phyloP scores from a whole-genome alignment of 2,329 filamentous ascomycete genomes.

The Sarocladiaceae sp. region DNA sequence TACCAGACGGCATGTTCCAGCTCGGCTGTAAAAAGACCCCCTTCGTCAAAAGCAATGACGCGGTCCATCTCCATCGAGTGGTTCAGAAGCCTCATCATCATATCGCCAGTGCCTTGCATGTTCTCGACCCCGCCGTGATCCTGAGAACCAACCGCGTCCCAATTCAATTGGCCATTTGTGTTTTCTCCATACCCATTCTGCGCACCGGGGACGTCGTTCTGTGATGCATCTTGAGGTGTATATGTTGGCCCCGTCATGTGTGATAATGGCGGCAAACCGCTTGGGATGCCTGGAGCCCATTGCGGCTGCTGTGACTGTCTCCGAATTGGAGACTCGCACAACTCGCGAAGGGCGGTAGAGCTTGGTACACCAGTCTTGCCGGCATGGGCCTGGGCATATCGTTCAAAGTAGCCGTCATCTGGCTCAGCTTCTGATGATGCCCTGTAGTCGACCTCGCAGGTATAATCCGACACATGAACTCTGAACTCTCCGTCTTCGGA shows the following conservation, averaged over 20 bases:
- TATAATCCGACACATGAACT: neutral
- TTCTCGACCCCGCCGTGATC: no score
- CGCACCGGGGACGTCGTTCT: neutral
- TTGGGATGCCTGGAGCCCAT: neutral
- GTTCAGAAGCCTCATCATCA: neutral
- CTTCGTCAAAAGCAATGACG: slow-evolving; percentile 21
- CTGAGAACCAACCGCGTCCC: no score
- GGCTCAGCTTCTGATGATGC: slow-evolving; percentile 16
- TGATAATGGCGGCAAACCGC: neutral
- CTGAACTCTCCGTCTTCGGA: neutral
- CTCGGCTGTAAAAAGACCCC: neutral
- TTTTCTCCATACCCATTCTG: no score
- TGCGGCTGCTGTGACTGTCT: neutral
- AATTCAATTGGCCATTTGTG: no score
- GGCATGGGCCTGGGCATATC: slow-evolving; percentile 12
- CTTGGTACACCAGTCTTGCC: no score
- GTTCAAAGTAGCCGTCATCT: slow-evolving; percentile 18
- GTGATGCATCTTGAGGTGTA: neutral
- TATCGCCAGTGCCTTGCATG: no score
- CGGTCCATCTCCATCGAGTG: slow-evolving; percentile 16
- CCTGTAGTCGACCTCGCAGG: neutral
- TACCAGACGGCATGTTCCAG: neutral
- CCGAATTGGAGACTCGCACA: neutral
- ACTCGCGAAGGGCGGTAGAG: neutral
- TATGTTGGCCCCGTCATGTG: neutral